Percentiles rank a stretch among this genome's conserved stretches.
phyloP scores from a whole-genome alignment of 2,329 filamentous ascomycete species.

The Sclerotinia glacialis region DNA sequence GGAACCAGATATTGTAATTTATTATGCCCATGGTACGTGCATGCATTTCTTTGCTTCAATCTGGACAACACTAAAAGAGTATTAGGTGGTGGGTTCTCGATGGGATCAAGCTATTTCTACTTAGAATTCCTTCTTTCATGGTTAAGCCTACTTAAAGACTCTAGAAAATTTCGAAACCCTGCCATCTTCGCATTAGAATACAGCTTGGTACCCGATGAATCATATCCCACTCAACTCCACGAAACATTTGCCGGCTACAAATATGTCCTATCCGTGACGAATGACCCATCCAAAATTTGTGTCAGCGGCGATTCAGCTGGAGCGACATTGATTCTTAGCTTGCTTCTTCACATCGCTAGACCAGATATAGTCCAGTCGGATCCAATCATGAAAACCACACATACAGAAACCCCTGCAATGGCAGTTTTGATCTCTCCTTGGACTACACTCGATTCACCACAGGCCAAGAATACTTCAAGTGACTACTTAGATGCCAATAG shows the following conservation, averaged over 20 bases:
- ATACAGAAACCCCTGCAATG: conserved; percentile 48
- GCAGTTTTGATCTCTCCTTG: conserved; percentile 78
- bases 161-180: conserved; percentile 69
- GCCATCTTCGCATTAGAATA: conserved; percentile 79
- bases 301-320: conserved; percentile 80
- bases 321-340: conserved; percentile 67
- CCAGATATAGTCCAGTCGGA: conserved; percentile 13
- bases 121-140: conserved; percentile 77
- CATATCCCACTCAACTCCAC: conserved; percentile 70
- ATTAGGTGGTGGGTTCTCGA: conserved; percentile 75
- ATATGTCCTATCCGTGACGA: conserved; percentile 60
- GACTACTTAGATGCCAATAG: conserved; percentile 71
- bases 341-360: conserved; percentile 63
- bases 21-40: conserved; percentile 70
- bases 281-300: conserved; percentile 59
- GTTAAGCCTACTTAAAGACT: conserved; percentile 60
- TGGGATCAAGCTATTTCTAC: conserved; percentile 82
- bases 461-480: conserved; percentile 65
- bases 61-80: neutral
- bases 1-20: conserved; percentile 73
- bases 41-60: neutral
- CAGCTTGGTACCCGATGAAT: conserved; percentile 65
- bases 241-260: conserved; percentile 69
- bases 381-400: conserved; percentile 6
- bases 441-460: conserved; percentile 67